Base-by-base conservation (phyloP, 495 filamentous ascomycete species). In the Parachaetomium inaequale region DNA sequence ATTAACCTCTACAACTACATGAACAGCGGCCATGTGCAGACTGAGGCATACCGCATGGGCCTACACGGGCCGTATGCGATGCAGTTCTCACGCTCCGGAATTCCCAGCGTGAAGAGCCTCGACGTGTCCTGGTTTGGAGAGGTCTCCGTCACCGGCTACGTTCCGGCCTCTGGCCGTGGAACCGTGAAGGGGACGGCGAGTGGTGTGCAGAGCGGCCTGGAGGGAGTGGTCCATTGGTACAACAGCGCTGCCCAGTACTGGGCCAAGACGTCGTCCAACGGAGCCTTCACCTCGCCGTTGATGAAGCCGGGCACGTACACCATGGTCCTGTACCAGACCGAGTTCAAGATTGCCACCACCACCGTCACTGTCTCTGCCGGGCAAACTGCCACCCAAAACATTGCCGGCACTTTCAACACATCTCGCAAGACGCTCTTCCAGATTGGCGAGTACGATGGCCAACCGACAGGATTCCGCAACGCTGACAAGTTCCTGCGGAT, bases 281-380 rank as follows among this genome's bases (percentile, higher is more conserved):
- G 84, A 2, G 67, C 67, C 4, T 89, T 86, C 69, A 84, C 79
- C 8, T 87, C 86, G 0, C 85, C 86, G 0, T 73, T 79, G 23
- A 88, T 89, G 86, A 88, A 87, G 67, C 78, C 84, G 0, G 86
- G 86, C 6, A 83, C 82, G 0, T 89, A 88, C 71, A 84, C 82
- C 2, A 87, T 87, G 84, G 79, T 83, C 5, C 78, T 88, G 25
- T 89, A 88, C 70, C 84, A 86, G 59, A 83, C 78, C 57, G 86
- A 89, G 65, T 83, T 79, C 71, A 75, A 77, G 28, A 82, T 87
- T 4, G 84, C 82, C 11, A 78, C 75, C 1, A 72, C 73, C 1
- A 76, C 78, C 1, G 81, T 88, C 7, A 79, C 74, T 0, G 84
- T 88, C 15, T 76, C 71, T 0, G 83, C 85, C 1, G 85, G 83